These are phyloP conservation scores for Gliomastix tumulicola DNA, from an alignment of 2,329 filamentous ascomycete species.

Conservation along the genomic window DNA sequence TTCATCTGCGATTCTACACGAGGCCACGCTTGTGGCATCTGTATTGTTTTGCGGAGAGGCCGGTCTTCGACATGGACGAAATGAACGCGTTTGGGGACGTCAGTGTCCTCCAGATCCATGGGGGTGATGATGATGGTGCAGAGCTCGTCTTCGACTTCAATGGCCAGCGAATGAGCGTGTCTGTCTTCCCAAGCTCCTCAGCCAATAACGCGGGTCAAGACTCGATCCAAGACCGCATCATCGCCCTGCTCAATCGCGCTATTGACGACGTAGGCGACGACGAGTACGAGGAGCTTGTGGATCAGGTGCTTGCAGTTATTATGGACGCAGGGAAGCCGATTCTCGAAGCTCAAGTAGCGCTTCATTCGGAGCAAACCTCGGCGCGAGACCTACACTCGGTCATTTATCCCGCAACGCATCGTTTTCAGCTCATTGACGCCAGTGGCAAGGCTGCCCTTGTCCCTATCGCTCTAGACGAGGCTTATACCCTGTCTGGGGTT, in stretches of 20 bases:
- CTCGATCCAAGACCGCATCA: slow-evolving; percentile 10
- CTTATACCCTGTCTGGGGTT: slow-evolving; percentile 5
- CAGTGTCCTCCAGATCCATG: slow-evolving; percentile 8
- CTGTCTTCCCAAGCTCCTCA: slow-evolving; percentile 10
- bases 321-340: slow-evolving; percentile 8
- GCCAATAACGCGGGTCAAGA: slow-evolving; percentile 3
- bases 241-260: slow-evolving; percentile 9
- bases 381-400: slow-evolving; percentile 7
- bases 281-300: slow-evolving; percentile 10
- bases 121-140: slow-evolving; percentile 13
- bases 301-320: slow-evolving; percentile 10
- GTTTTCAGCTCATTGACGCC: slow-evolving; percentile 7
- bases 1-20: too few species aligned
- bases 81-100: slow-evolving; percentile 4
- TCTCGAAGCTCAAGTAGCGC: slow-evolving; percentile 6
- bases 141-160: slow-evolving; percentile 14
- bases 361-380: background rate
- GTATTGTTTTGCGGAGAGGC: too few species aligned
- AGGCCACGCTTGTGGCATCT: too few species aligned
- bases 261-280: slow-evolving; percentile 6
- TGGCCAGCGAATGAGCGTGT: slow-evolving; percentile 10
- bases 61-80: slow-evolving; percentile 1
- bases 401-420: slow-evolving; percentile 6
- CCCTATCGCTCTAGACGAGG: slow-evolving; percentile 7
- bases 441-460: slow-evolving; percentile 5